A percentile compares a stretch with the other conserved stretches of the same genome.
These are phyloP conservation scores for Candida morakotiae DNA, from an alignment of 805 yeast species.

Conservation along the genomic window DNA sequence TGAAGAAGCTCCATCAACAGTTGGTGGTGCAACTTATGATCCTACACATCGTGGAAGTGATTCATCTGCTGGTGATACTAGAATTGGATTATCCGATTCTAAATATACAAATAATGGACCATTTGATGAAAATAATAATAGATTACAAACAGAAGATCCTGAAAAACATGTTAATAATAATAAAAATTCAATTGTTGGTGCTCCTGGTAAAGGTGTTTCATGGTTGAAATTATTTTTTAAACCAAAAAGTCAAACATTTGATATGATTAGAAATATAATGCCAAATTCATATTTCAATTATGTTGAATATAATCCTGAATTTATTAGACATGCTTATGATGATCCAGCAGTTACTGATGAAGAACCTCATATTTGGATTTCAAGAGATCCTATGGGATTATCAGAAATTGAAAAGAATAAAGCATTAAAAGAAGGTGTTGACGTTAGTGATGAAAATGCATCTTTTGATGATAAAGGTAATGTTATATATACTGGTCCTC, in stretches of 20 bases:
- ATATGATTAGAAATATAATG: constrained; percentile 38
- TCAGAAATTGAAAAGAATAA: constrained; percentile 54
- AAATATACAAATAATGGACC: constrained; percentile 14
- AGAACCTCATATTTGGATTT: constrained; percentile 68
- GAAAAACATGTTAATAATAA: constrained; percentile 12
- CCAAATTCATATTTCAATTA: constrained; percentile 40
- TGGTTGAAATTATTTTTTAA: constrained; percentile 39
- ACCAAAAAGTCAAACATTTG: constrained; percentile 48
- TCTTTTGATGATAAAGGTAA: constrained; percentile 54
- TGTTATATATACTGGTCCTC: constrained; percentile 53
- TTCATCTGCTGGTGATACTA: constrained; percentile 9
- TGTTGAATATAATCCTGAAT: constrained; percentile 38
- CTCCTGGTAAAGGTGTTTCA: constrained; percentile 20
- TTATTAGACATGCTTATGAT: constrained; percentile 41
- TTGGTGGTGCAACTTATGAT: constrained; percentile 1
- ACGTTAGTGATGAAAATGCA: constrained; percentile 57
- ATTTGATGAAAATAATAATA: constrained; percentile 16
- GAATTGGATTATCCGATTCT: constrained; percentile 3
- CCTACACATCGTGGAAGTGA: constrained; percentile 4
- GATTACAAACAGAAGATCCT: constrained; percentile 15
- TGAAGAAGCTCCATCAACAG: not conserved
- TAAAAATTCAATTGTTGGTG: constrained; percentile 8
- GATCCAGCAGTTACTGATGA: constrained; percentile 56
- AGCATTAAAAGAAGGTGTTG: constrained; percentile 51
- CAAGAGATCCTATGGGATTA: constrained; percentile 65